Evolutionary conservation across 2,329 filamentous ascomycete species (phyloP).

Genomic region (Colletotrichum agaves): DNA sequence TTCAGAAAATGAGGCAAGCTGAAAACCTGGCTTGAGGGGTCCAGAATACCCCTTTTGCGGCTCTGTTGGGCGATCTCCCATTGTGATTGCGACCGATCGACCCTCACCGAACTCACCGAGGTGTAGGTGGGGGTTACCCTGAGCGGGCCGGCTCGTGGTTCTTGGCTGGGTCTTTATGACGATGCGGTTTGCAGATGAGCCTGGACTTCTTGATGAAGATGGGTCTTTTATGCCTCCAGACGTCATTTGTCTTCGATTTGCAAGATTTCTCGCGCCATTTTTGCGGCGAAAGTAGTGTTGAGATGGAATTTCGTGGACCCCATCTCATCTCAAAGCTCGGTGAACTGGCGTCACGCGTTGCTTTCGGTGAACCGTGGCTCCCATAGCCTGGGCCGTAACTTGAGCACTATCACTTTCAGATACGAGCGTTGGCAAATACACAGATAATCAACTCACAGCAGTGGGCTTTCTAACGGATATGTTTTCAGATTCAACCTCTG

Average conservation of each 20-base stretch:
- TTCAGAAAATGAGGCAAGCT: not conserved
- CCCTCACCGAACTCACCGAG: slow-evolving; percentile 10
- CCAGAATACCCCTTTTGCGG: not conserved
- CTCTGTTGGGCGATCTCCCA: not conserved
- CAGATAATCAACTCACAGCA: too few species aligned
- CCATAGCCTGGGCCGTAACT: too few species aligned
- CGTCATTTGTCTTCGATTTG: not conserved
- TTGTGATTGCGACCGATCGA: slow-evolving; percentile 9
- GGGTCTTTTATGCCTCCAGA: fast-evolving
- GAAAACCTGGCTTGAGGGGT: not conserved
- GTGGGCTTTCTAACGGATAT: too few species aligned
- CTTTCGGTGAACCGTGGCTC: too few species aligned
- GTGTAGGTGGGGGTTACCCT: slow-evolving; percentile 9
- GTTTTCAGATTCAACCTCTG: too few species aligned
- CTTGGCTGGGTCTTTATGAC: not conserved
- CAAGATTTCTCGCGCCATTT: not conserved
- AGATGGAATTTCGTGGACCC: not conserved
- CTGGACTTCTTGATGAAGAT: not conserved
- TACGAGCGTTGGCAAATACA: too few species aligned
- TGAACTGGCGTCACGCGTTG: not conserved
- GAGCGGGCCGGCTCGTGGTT: not conserved
- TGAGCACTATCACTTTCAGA: too few species aligned
- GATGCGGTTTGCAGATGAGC: not conserved
- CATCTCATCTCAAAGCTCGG: not conserved
- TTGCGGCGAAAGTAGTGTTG: not conserved